phyloP scores from a whole-genome alignment of 108 stramenopile genomes.

The Nannochloropsis oceanica region DNA sequence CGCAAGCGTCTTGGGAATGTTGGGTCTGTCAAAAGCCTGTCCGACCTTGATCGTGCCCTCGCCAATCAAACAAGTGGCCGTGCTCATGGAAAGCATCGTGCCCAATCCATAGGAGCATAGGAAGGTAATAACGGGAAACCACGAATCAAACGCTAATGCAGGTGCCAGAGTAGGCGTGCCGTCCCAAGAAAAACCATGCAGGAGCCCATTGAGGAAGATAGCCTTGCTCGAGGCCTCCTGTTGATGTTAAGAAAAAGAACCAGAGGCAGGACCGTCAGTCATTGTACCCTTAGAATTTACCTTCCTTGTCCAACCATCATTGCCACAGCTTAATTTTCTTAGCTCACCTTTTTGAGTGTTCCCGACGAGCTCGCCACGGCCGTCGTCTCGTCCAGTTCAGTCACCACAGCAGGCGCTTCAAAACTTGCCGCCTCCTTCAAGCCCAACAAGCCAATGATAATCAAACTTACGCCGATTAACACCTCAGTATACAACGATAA shows the following conservation, averaged over 20 bases:
- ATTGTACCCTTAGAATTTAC: not conserved
- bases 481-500: conserved; percentile 53
- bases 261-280: not conserved
- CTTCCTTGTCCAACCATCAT: not conserved
- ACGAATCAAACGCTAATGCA: conserved; percentile 69
- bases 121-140: conserved; percentile 64
- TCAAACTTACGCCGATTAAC: conserved; percentile 66
- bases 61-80: conserved; percentile 19
- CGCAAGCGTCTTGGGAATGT: conserved; percentile 16
- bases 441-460: conserved; percentile 79
- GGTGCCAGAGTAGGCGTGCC: conserved; percentile 85
- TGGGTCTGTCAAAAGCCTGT: conserved; percentile 20
- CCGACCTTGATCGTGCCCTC: conserved; percentile 27
- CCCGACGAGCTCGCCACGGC: not conserved
- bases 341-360: not conserved
- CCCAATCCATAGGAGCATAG: conserved; percentile 77
- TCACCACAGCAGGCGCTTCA: not conserved
- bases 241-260: not conserved
- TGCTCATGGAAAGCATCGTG: conserved; percentile 49
- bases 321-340: not conserved
- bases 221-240: conserved; percentile 36
- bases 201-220: conserved; percentile 78
- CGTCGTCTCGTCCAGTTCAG: not conserved
- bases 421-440: conserved; percentile 57
- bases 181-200: conserved; percentile 92